Conservation (phyloP, 1,139 yeast species). For the Kodamaea plutei region DNA sequence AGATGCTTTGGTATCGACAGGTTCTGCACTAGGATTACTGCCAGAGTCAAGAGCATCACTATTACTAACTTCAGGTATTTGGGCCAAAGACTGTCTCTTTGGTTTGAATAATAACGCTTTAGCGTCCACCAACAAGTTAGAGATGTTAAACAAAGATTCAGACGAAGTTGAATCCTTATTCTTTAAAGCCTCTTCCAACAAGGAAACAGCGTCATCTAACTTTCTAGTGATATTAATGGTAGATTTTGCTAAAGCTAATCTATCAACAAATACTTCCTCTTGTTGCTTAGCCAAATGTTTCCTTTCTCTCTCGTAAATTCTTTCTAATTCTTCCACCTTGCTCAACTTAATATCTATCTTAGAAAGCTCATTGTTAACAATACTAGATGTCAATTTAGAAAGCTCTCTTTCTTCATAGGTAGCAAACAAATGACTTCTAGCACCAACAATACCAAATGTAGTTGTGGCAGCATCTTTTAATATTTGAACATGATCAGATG, state of each 20-base stretch:
- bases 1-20: slow-evolving; percentile 6
- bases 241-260: slow-evolving; percentile 66
- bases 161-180: slow-evolving; percentile 4
- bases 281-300: slow-evolving; percentile 71
- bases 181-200: slow-evolving; percentile 23
- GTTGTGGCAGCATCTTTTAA: slow-evolving; percentile 49
- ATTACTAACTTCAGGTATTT: slow-evolving; percentile 13
- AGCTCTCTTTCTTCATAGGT: slow-evolving; percentile 79
- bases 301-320: slow-evolving; percentile 73
- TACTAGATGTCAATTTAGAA: slow-evolving; percentile 51
- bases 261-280: slow-evolving; percentile 75
- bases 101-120: slow-evolving; percentile 51
- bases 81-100: slow-evolving; percentile 29
- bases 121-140: slow-evolving; percentile 41
- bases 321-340: slow-evolving; percentile 70
- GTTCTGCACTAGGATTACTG: slow-evolving; percentile 13
- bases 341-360: slow-evolving; percentile 74
- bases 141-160: slow-evolving; percentile 14
- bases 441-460: slow-evolving; percentile 68
- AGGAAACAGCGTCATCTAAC: slow-evolving; percentile 39
- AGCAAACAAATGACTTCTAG: slow-evolving; percentile 80
- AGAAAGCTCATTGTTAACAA: slow-evolving; percentile 67
- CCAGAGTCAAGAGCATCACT: slow-evolving; percentile 12
- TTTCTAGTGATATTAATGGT: slow-evolving; percentile 51
- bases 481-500: slow-evolving; percentile 12